A percentile compares a stretch with the other conserved stretches of the same genome.
phyloP scores from a whole-genome alignment of 2,329 filamentous ascomycete genomes.

The Myotisia sp. region DNA sequence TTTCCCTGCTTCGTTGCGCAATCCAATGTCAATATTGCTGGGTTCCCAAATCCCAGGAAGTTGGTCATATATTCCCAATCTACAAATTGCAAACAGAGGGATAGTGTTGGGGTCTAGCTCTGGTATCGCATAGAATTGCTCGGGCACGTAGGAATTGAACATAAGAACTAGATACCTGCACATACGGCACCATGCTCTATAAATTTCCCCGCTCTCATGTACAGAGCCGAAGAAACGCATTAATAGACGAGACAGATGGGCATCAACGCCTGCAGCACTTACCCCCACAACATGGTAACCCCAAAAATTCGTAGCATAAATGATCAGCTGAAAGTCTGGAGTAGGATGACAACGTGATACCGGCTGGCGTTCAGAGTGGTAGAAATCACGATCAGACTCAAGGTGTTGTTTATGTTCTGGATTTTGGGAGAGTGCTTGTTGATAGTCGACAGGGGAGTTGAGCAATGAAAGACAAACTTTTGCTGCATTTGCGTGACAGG shows the following conservation, averaged over 20 bases:
- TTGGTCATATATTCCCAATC: background rate
- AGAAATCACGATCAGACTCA: no score
- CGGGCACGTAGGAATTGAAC: background rate
- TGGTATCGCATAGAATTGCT: background rate
- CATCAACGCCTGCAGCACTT: background rate
- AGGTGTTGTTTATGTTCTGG: no score
- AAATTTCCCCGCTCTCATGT: background rate
- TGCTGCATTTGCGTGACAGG: background rate
- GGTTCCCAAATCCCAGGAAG: background rate
- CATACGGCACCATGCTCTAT: background rate
- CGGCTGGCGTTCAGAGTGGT: background rate
- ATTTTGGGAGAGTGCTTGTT: no score
- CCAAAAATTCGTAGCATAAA: background rate
- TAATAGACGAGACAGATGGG: background rate
- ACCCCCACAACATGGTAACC: background rate
- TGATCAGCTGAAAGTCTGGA: background rate
- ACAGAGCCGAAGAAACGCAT: slow-evolving; percentile 1
- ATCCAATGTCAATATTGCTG: background rate
- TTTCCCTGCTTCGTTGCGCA: background rate
- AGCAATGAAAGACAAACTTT: slow-evolving; percentile 3
- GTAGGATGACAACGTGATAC: background rate
- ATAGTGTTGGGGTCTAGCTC: background rate
- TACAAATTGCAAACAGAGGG: background rate
- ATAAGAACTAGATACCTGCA: no score
- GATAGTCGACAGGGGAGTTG: no score